Evolutionary conservation across 2,329 filamentous ascomycete genomes (phyloP).

Genomic region (Leptographium radiaticola): DNA sequence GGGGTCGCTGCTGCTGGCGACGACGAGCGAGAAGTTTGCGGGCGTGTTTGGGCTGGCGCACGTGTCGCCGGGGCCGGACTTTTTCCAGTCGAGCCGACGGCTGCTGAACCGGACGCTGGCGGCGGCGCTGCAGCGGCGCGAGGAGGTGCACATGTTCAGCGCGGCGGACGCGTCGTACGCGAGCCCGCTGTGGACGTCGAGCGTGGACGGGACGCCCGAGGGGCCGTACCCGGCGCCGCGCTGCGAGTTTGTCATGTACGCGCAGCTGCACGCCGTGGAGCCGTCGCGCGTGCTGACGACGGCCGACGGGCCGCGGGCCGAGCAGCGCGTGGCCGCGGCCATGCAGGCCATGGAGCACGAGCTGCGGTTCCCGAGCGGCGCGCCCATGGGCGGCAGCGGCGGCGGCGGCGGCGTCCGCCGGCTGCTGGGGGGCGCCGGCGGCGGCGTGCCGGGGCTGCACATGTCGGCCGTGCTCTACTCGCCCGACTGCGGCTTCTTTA

Average conservation of each 20-base stretch:
- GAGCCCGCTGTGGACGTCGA: conserved; percentile 61
- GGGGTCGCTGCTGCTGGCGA: conserved; percentile 69
- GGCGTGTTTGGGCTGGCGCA: conserved; percentile 85
- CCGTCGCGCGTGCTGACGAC: conserved; percentile 17
- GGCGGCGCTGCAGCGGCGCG: conserved; percentile 52
- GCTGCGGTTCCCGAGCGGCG: conserved; percentile 47
- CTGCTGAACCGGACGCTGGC: conserved; percentile 64
- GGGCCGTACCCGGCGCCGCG: conserved; percentile 50
- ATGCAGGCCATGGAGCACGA: conserved; percentile 43
- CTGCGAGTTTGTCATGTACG: conserved; percentile 81
- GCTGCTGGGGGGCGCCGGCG: background rate
- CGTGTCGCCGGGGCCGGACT: conserved; percentile 48
- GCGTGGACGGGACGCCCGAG: conserved; percentile 47
- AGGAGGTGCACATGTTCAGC: conserved; percentile 39
- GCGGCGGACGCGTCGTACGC: conserved; percentile 40
- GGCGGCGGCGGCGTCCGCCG: background rate
- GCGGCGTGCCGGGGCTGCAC: conserved; percentile 38
- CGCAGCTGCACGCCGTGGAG: conserved; percentile 56
- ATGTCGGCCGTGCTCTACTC: conserved; percentile 54
- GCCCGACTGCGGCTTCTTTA: conserved; percentile 53
- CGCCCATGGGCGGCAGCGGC: conserved; percentile 30
- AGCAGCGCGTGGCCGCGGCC: conserved; percentile 14
- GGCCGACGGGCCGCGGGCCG: background rate
- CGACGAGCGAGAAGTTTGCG: conserved; percentile 87
- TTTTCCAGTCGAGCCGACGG: conserved; percentile 43